phyloP scores from a whole-genome alignment of 2,329 filamentous ascomycete species.

The Talaromyces sp. region DNA sequence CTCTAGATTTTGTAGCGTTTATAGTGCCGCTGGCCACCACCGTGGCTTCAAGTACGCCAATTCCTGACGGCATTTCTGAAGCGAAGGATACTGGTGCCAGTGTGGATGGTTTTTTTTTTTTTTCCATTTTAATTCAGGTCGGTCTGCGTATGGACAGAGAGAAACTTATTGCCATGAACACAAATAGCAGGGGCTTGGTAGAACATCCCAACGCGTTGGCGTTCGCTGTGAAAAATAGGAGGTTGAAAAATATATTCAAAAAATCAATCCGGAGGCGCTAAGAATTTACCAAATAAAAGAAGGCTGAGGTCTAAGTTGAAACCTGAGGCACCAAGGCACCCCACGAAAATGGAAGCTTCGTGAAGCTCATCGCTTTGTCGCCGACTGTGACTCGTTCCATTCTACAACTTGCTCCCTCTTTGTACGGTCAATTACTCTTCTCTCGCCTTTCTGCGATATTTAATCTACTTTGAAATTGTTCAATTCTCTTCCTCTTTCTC shows the following conservation, averaged over 20 bases:
- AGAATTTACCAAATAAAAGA: not conserved
- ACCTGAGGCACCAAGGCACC: slow-evolving; percentile 7
- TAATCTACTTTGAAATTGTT: not conserved
- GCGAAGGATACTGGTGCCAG: slow-evolving; percentile 44
- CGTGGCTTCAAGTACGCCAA: slow-evolving; percentile 46
- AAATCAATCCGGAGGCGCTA: not conserved
- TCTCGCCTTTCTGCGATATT: not conserved
- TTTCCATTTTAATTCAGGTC: not conserved
- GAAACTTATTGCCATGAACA: not conserved
- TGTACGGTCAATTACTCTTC: not conserved
- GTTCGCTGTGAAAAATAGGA: no score
- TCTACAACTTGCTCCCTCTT: not conserved
- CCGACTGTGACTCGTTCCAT: not conserved
- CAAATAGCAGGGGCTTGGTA: not conserved
- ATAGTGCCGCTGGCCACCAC: slow-evolving; percentile 48
- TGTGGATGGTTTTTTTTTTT: no score
- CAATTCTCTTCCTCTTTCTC: not conserved
- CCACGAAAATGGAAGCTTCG: slow-evolving; percentile 14
- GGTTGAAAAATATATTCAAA: not conserved
- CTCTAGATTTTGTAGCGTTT: slow-evolving; percentile 32
- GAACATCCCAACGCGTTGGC: not conserved
- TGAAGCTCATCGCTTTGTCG: slow-evolving; percentile 10
- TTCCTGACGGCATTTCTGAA: slow-evolving; percentile 48
- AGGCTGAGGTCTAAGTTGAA: not conserved
- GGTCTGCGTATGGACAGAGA: not conserved